phyloP scores from a whole-genome alignment of 116 monocot species.

The Cymodocea nodosa region DNA sequence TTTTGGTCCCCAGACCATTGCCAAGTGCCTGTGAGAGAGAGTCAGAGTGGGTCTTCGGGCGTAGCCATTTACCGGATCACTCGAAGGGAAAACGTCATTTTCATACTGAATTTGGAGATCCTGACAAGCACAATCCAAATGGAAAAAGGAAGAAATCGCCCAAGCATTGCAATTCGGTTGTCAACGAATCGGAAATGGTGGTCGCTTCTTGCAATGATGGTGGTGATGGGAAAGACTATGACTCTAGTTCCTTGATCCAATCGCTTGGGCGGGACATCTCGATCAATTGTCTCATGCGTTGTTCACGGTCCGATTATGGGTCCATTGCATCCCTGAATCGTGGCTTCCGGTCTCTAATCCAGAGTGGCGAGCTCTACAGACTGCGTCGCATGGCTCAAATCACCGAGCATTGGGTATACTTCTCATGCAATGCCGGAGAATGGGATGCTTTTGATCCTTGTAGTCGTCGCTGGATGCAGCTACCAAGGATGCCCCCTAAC shows the following conservation, averaged over 20 bases:
- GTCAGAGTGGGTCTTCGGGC: conserved; percentile 44
- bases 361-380: conserved; percentile 59
- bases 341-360: conserved; percentile 54
- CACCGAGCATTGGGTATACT: conserved; percentile 78
- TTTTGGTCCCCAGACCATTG: conserved; percentile 28
- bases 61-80: conserved; percentile 10
- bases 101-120: conserved; percentile 7
- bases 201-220: conserved; percentile 1
- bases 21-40: conserved; percentile 50
- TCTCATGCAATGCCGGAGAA: conserved; percentile 66
- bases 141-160: conserved; percentile 13
- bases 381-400: conserved; percentile 43
- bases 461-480: conserved; percentile 49
- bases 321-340: conserved; percentile 52
- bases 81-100: conserved; percentile 17
- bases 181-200: not conserved
- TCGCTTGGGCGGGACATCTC: conserved; percentile 74
- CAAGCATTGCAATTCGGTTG: not conserved
- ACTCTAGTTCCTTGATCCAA: conserved; percentile 52
- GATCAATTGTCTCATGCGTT: conserved; percentile 58
- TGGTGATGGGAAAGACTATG: conserved; percentile 12
- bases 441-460: conserved; percentile 86
- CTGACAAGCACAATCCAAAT: not conserved
- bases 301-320: conserved; percentile 73
- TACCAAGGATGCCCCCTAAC: conserved; percentile 70